These are phyloP conservation scores for Botrytis pseudocinerea DNA, from an alignment of 2,329 filamentous ascomycete species.

Conservation along the genomic window DNA sequence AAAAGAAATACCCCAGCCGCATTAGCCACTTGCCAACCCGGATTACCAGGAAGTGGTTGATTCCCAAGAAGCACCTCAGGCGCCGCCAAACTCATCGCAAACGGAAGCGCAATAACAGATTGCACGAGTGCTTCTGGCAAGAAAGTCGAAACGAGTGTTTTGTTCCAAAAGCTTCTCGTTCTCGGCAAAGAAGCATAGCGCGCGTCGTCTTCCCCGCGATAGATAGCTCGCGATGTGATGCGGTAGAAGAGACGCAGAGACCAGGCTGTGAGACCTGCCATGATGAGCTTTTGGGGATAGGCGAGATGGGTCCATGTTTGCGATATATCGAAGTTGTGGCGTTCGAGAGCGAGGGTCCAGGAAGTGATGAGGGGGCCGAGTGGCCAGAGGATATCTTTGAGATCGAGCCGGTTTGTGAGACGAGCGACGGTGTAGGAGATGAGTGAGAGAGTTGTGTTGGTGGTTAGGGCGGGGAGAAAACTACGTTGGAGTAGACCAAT, in stretches of 20 bases:
- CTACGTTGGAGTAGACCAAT: conserved; percentile 25
- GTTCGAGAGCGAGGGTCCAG: conserved; percentile 24
- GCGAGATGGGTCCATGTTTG: conserved; percentile 20
- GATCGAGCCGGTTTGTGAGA: conserved; percentile 24
- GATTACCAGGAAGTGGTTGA: conserved; percentile 13
- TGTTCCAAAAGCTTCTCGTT: conserved; percentile 23
- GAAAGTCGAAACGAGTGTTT: conserved; percentile 22
- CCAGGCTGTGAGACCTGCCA: conserved; percentile 26
- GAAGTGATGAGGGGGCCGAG: conserved; percentile 24
- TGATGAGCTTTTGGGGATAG: conserved; percentile 25
- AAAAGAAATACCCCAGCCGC: conserved; percentile 24
- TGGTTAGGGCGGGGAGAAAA: conserved; percentile 25
- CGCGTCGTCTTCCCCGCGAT: conserved; percentile 24
- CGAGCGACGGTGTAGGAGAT: conserved; percentile 23
- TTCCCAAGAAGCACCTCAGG: conserved; percentile 6
- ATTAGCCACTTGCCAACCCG: conserved; percentile 21
- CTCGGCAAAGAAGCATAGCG: conserved; percentile 20
- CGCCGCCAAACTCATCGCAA: conserved; percentile 21
- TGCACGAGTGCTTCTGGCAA: conserved; percentile 26
- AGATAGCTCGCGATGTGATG: conserved; percentile 20
- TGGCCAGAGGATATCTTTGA: conserved; percentile 27
- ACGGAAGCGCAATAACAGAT: conserved; percentile 25
- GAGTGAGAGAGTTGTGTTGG: conserved; percentile 24
- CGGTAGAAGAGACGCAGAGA: conserved; percentile 24
- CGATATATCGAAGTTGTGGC: conserved; percentile 20